Evolutionary conservation across 306 rosid genomes (phyloP).

Genomic region (Biancaea sappan): DNA sequence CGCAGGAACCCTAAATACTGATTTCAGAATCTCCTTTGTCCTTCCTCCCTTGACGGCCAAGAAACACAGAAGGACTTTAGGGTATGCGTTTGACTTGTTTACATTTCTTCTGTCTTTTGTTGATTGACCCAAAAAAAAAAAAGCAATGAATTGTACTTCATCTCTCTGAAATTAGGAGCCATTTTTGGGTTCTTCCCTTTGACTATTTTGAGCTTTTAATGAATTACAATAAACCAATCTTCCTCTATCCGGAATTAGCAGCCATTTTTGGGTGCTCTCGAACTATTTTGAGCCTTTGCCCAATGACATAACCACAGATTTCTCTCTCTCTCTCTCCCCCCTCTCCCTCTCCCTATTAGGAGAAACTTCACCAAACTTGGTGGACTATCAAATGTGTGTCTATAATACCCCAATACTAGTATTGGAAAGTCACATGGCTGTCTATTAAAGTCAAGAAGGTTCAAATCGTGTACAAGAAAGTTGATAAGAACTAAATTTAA

Average conservation of each 20-base stretch:
- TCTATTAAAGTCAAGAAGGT: too few relatives aligned
- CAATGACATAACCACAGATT: conserved; percentile 16
- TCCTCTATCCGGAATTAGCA: conserved; percentile 25
- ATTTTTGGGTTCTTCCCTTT: conserved; percentile 25
- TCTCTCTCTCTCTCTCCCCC: conserved; percentile 19
- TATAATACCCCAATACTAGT: too few relatives aligned
- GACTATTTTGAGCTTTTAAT: conserved; percentile 27
- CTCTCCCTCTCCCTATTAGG: background rate
- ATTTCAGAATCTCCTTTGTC: conserved; percentile 20
- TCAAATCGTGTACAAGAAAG: too few relatives aligned
- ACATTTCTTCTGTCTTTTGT: conserved; percentile 14
- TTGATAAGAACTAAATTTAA: too few relatives aligned
- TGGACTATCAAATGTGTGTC: conserved; percentile 23
- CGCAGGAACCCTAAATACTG: conserved; percentile 11
- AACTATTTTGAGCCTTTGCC: conserved; percentile 35
- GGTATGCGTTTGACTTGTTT: background rate
- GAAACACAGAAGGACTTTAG: conserved; percentile 38
- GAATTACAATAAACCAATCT: background rate
- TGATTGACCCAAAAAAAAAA: conserved; percentile 32
- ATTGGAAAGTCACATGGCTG: too few relatives aligned
- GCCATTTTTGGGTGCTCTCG: conserved; percentile 34
- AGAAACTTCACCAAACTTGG: conserved; percentile 31
- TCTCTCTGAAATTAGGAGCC: conserved; percentile 14
- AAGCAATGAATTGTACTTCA: conserved; percentile 7
- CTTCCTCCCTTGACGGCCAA: conserved; percentile 15